Evolutionary conservation across 2,329 filamentous ascomycete genomes (phyloP).

Genomic region (Sphaerulina musiva): DNA sequence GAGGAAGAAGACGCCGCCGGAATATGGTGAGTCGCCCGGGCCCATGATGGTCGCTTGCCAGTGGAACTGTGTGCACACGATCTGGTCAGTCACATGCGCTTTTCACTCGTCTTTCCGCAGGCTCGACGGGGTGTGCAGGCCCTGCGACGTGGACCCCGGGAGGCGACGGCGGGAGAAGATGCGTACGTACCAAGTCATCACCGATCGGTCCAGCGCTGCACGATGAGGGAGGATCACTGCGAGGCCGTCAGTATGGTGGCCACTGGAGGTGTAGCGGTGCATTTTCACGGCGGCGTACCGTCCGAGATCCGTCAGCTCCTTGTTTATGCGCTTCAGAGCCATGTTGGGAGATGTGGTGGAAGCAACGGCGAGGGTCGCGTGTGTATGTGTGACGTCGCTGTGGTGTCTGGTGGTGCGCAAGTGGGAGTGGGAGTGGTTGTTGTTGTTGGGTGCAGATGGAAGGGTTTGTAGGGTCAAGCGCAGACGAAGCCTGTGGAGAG

Average conservation of each 20-base stretch:
- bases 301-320: constrained; percentile 80
- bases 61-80: constrained; percentile 65
- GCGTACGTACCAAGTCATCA: constrained; percentile 83
- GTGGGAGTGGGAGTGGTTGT: not conserved
- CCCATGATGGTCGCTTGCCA: constrained; percentile 99
- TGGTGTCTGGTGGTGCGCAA: constrained; percentile 10
- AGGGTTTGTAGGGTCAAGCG: too few species aligned
- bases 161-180: constrained; percentile 8
- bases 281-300: constrained; percentile 50
- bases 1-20: constrained; percentile 97
- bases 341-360: constrained; percentile 41
- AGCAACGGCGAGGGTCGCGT: not conserved
- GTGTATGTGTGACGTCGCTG: constrained; percentile 3
- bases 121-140: constrained; percentile 6
- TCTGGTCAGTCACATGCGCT: constrained; percentile 12
- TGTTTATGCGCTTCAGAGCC: constrained; percentile 92
- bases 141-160: constrained; percentile 5
- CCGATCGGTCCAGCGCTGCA: constrained; percentile 96
- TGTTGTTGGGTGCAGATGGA: too few species aligned
- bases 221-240: constrained; percentile 92
- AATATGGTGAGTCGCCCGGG: constrained; percentile 94
- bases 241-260: constrained; percentile 31
- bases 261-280: not conserved
- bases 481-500: too few species aligned
- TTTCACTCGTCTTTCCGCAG: constrained; percentile 3